phyloP scores from a whole-genome alignment of 371 early-diverging fungal species.

The Sporodiniella umbellata region DNA sequence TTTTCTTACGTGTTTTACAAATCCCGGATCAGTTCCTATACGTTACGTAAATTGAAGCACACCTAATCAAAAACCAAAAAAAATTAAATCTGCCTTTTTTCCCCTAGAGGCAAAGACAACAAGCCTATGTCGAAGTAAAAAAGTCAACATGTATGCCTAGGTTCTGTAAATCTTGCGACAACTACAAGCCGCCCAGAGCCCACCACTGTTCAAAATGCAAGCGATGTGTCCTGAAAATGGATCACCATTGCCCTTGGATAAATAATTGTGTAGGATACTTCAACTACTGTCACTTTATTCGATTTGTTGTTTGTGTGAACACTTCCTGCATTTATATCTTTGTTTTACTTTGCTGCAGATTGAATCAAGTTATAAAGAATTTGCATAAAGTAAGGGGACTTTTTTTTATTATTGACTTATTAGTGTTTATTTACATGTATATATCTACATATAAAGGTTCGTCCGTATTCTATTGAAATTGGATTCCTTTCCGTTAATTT shows the following conservation, averaged over 20 bases:
- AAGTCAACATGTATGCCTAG: slow-evolving; percentile 67
- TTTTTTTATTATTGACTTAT: background rate
- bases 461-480: slow-evolving; percentile 42
- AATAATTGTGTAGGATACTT: slow-evolving; percentile 93
- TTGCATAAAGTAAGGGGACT: slow-evolving; percentile 22
- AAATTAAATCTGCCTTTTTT: background rate
- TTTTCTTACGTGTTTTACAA: slow-evolving; percentile 68
- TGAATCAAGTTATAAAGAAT: slow-evolving; percentile 31
- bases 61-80: background rate
- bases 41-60: slow-evolving; percentile 55
- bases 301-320: slow-evolving; percentile 77
- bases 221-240: slow-evolving; percentile 87
- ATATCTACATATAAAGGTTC: no score
- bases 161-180: slow-evolving; percentile 74
- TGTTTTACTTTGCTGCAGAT: slow-evolving; percentile 32
- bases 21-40: slow-evolving; percentile 79
- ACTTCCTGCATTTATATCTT: slow-evolving; percentile 51
- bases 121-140: slow-evolving; percentile 64
- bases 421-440: background rate
- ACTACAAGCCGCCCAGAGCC: slow-evolving; percentile 77
- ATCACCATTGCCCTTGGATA: slow-evolving; percentile 97
- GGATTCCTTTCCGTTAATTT: slow-evolving; percentile 67
- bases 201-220: slow-evolving; percentile 83
- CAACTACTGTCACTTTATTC: slow-evolving; percentile 89
- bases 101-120: slow-evolving; percentile 43